Evolutionary conservation across 2,329 filamentous ascomycete species (phyloP).

Genomic region (Ophiostoma sp.): DNA sequence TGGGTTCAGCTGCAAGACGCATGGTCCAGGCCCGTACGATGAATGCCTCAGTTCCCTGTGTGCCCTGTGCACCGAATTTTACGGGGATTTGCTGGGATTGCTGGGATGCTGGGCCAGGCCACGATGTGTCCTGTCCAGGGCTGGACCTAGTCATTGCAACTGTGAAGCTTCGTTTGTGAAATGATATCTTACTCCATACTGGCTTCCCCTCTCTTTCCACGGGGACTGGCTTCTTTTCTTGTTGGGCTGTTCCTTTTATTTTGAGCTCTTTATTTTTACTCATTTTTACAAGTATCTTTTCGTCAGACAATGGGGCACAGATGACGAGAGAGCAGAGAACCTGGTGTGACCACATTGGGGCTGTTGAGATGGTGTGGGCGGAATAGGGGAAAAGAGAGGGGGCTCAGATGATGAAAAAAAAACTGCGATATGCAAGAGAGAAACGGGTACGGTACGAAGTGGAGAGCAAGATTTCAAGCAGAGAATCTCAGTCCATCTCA

Average conservation of each 20-base stretch:
- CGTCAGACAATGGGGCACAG: slow-evolving; percentile 1
- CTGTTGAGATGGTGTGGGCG: neutral
- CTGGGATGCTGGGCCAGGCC: neutral
- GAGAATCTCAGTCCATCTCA: neutral
- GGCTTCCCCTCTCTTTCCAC: neutral
- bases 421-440: neutral
- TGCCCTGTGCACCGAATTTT: slow-evolving; percentile 3
- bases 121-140: neutral
- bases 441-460: slow-evolving; percentile 15
- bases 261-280: neutral
- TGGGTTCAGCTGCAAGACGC: neutral
- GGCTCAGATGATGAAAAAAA: neutral
- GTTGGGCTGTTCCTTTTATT: neutral
- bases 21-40: neutral
- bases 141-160: neutral
- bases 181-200: neutral
- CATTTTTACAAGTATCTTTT: neutral
- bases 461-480: neutral
- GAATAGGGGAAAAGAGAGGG: slow-evolving; percentile 7
- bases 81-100: too few relatives aligned
- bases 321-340: slow-evolving; percentile 15
- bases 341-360: slow-evolving; percentile 15
- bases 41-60: neutral
- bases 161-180: neutral
- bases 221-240: neutral